Base-by-base conservation (phyloP, 1,284 basidiomycete species). In the Cutaneotrichosporon sp. region DNA sequence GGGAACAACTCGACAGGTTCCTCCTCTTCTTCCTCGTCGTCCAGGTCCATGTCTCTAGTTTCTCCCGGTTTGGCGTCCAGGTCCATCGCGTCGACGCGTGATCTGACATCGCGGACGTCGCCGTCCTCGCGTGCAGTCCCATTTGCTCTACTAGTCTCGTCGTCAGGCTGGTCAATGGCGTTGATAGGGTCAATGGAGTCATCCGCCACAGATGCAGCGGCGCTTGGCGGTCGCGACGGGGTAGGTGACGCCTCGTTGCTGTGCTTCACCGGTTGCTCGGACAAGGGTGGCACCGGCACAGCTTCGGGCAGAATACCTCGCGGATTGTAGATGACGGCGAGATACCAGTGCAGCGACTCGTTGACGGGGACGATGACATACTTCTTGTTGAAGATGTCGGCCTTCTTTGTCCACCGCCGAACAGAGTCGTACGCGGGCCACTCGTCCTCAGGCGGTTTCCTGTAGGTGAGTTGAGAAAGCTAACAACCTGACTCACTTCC, bases 311-410 rank as follows among this genome's bases (percentile, higher is more conserved):
- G 46, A 46, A 41, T 36, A 3, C 20, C 42, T 2, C 15, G 23
- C 0, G 96, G 94, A 55, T 88, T 85, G 72, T 84, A 86, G 61
- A 99, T 92, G 60, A 98, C 84, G 8, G 90, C 93, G 20, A 98
- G 81, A 72, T 96, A 98, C 96, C 96, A 98, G 76, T 99, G 96
- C 42, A 90, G 77, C 88, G 92, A 80, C 73, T 98, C 96, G 67
- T 98, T 97, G 75, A 99, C 96, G 1, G 96, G 96, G 2, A 99
- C 81, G 40, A 99, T 83, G 56, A 99, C 80, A 66, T 87, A 96
- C 66, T 88, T 86, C 79, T 97, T 97, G 56, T 80, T 76, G 72
- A 98, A 99, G 15, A 98, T 73, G 67, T 96, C 82, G 38, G 67
- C 62, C 66, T 84, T 88, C 30, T 84, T 81, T 0, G 94, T 98